These are phyloP conservation scores for Wallacemonas sp. DNA, from an alignment of 208 protist species.

Conservation along the genomic window DNA sequence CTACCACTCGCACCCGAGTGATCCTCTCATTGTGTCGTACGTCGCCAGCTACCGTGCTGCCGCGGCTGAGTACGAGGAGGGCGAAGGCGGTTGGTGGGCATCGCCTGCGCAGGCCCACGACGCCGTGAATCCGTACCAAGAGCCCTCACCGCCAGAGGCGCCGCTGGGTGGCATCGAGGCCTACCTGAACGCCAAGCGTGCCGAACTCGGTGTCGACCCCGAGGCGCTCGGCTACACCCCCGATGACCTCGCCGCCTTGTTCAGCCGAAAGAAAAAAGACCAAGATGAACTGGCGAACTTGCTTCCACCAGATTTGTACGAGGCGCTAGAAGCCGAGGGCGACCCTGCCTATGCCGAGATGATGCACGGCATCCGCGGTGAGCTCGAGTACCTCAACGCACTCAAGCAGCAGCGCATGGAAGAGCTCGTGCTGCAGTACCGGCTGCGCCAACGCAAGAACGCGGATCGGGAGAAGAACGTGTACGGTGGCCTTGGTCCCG, in stretches of 20 bases:
- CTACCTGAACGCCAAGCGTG: constrained; percentile 8
- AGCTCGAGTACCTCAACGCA: constrained; percentile 57
- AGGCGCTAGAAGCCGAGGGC: background rate
- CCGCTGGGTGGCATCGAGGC: background rate
- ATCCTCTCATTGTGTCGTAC: constrained; percentile 10
- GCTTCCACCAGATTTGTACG: constrained; percentile 2
- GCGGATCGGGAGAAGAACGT: constrained; percentile 10
- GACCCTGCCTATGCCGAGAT: constrained; percentile 25
- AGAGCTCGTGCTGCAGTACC: constrained; percentile 47
- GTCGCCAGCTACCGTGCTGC: background rate
- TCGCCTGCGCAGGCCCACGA: constrained; percentile 2
- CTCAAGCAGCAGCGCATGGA: constrained; percentile 46
- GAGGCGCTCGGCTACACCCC: constrained; percentile 17
- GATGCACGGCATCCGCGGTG: constrained; percentile 35
- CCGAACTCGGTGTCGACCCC: constrained; percentile 7
- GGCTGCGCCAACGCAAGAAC: constrained; percentile 24
- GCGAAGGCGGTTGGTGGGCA: constrained; percentile 13
- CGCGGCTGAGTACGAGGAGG: constrained; percentile 1
- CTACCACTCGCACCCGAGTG: background rate
- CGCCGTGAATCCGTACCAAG: background rate
- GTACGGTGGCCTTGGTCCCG: background rate
- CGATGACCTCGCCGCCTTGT: constrained; percentile 23
- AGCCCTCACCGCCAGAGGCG: background rate
- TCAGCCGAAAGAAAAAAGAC: constrained; percentile 9
- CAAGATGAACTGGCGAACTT: constrained; percentile 18